These are phyloP conservation scores for Biscogniauxia marginata DNA, from an alignment of 2,329 filamentous ascomycete species.

Conservation along the genomic window DNA sequence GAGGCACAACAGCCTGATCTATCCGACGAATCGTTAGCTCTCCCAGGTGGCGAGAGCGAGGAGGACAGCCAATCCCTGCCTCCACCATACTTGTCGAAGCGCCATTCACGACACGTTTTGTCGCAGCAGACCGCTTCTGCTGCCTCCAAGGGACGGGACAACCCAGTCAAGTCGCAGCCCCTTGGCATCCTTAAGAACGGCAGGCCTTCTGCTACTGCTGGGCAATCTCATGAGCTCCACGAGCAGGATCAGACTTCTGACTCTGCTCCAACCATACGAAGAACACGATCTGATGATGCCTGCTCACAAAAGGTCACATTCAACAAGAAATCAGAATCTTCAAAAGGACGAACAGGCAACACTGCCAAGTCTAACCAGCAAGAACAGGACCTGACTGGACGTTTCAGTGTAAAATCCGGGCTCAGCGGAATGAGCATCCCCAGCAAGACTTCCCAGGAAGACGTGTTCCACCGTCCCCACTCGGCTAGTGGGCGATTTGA, in stretches of 20 bases:
- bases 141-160: constrained; percentile 16
- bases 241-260: constrained; percentile 7
- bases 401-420: constrained; percentile 35
- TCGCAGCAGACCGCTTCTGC: constrained; percentile 18
- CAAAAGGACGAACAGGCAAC: neutral
- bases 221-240: constrained; percentile 17
- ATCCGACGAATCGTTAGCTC: constrained; percentile 18
- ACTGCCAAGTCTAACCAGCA: constrained; percentile 5
- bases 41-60: constrained; percentile 22
- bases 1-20: constrained; percentile 24
- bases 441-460: constrained; percentile 24
- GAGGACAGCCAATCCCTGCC: constrained; percentile 31
- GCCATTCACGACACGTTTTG: constrained; percentile 16
- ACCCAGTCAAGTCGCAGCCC: constrained; percentile 26
- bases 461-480: constrained; percentile 23
- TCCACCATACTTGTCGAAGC: constrained; percentile 20
- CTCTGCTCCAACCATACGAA: constrained; percentile 5
- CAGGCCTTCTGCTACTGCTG: constrained; percentile 22
- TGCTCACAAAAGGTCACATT: constrained; percentile 16
- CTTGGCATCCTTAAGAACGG: constrained; percentile 38
- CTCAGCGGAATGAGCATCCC: constrained; percentile 32
- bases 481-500: constrained; percentile 27
- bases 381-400: constrained; percentile 32
- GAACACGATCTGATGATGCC: constrained; percentile 14
- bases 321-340: constrained; percentile 1